phyloP scores from a whole-genome alignment of 208 protist species.

The Wallacemonas sp. region DNA sequence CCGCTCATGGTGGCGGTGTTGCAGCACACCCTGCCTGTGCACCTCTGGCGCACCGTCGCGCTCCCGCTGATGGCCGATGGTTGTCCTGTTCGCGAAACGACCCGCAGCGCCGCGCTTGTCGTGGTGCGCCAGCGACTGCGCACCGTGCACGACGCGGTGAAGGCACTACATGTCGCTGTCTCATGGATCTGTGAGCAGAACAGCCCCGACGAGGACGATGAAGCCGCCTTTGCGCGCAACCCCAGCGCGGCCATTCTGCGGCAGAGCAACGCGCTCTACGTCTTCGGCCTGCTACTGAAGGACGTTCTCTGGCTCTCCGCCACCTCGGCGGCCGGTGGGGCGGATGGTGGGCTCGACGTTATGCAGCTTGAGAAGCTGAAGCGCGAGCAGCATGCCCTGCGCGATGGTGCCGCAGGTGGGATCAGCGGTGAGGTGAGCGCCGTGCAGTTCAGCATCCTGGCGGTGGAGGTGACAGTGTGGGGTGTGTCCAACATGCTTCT shows the following conservation, averaged over 20 bases:
- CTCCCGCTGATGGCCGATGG: constrained; percentile 36
- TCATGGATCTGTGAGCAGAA: constrained; percentile 54
- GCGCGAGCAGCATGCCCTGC: constrained; percentile 38
- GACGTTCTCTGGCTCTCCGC: constrained; percentile 55
- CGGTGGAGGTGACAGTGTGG: constrained; percentile 71
- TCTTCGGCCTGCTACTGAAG: constrained; percentile 58
- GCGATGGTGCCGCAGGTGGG: constrained; percentile 25
- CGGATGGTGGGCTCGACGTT: neutral
- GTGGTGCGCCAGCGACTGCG: constrained; percentile 37
- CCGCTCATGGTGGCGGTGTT: constrained; percentile 46
- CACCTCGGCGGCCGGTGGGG: neutral
- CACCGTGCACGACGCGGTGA: constrained; percentile 39
- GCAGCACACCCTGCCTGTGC: constrained; percentile 41
- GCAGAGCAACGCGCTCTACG: constrained; percentile 40
- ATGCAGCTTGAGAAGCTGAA: neutral
- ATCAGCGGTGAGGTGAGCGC: constrained; percentile 43
- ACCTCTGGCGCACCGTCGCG: constrained; percentile 48
- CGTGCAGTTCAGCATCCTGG: constrained; percentile 61
- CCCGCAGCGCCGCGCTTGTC: constrained; percentile 23
- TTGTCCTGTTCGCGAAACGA: constrained; percentile 27
- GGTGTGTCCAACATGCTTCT: constrained; percentile 59
- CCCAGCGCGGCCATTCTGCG: constrained; percentile 39
- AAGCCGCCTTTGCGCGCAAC: constrained; percentile 68
- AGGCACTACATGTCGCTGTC: constrained; percentile 48
- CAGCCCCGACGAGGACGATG: constrained; percentile 52